These are phyloP conservation scores for Amanita inopinata DNA, from an alignment of 768 basidiomycete species.

Conservation along the genomic window DNA sequence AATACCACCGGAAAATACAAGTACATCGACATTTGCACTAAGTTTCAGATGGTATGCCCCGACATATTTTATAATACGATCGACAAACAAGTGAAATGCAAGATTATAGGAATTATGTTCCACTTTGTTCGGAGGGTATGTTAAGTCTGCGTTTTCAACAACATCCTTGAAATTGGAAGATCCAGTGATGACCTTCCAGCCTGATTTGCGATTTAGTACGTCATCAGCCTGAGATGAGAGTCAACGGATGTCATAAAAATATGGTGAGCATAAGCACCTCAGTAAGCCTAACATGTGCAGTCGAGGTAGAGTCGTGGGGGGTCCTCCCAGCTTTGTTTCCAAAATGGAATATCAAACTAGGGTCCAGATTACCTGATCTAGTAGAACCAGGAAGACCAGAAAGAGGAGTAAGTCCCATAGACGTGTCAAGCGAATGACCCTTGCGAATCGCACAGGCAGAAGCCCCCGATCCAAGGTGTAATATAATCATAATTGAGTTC, in stretches of 20 bases:
- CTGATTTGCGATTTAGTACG: slow-evolving; percentile 65
- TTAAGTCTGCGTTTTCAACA: slow-evolving; percentile 30
- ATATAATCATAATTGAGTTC: slow-evolving; percentile 66
- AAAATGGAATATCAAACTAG: slow-evolving; percentile 82
- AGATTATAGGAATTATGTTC: slow-evolving; percentile 35
- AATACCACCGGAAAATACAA: slow-evolving; percentile 85
- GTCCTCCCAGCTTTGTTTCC: slow-evolving; percentile 44
- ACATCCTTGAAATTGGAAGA: slow-evolving; percentile 79
- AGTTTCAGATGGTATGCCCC: slow-evolving; percentile 74
- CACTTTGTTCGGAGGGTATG: slow-evolving; percentile 15
- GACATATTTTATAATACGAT: slow-evolving; percentile 63
- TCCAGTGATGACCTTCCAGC: slow-evolving; percentile 71
- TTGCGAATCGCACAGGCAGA: slow-evolving; percentile 66
- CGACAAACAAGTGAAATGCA: slow-evolving; percentile 73
- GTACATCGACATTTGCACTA: slow-evolving; percentile 54
- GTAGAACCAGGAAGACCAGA: slow-evolving; percentile 85
- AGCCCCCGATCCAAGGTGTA: slow-evolving; percentile 90
- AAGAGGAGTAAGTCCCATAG: slow-evolving; percentile 90
- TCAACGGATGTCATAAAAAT: background rate
- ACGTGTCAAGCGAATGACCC: slow-evolving; percentile 75
- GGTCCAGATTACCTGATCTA: slow-evolving; percentile 75
- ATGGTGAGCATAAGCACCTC: slow-evolving; percentile 19
- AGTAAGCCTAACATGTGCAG: slow-evolving; percentile 44
- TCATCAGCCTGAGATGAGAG: slow-evolving; percentile 44
- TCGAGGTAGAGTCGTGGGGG: slow-evolving; percentile 39